These are phyloP conservation scores for Diaporthe sp. DNA, from an alignment of 2,329 filamentous ascomycete genomes.

Conservation along the genomic window DNA sequence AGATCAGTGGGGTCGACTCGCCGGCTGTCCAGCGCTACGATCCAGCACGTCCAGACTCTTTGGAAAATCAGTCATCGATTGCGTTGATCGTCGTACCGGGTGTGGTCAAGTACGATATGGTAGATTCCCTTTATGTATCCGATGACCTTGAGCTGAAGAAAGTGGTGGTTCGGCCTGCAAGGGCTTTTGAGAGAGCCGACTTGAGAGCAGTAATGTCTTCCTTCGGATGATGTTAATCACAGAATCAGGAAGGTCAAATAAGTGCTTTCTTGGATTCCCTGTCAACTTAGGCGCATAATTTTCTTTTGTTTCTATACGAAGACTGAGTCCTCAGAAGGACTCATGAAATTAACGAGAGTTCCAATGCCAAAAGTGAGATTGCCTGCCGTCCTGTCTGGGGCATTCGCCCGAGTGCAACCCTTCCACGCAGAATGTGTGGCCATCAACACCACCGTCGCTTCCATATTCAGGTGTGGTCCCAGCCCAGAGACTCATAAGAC, in stretches of 20 bases:
- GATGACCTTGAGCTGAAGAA: background rate
- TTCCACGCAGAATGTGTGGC: background rate
- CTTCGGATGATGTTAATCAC: background rate
- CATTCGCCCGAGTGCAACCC: no score
- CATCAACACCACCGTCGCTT: background rate
- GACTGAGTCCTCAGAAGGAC: background rate
- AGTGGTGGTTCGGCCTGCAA: background rate
- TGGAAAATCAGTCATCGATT: background rate
- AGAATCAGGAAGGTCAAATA: no score
- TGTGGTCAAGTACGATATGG: background rate
- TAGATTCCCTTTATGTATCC: background rate
- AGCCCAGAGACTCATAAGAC: no score
- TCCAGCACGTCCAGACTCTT: background rate
- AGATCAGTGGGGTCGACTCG: background rate
- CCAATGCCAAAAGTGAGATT: background rate
- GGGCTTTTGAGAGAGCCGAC: background rate
- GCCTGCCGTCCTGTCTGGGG: no score
- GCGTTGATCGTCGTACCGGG: constrained; percentile 16
- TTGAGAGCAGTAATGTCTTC: background rate
- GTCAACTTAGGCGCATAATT: background rate
- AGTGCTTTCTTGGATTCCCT: no score
- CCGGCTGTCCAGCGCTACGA: background rate
- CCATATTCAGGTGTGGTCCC: background rate
- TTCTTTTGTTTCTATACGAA: background rate
- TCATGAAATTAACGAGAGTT: no score